Percentiles rank a stretch among this genome's conserved stretches.
Conservation (phyloP, 2,329 filamentous ascomycete genomes). For the Pseudocercospora cruenta region DNA sequence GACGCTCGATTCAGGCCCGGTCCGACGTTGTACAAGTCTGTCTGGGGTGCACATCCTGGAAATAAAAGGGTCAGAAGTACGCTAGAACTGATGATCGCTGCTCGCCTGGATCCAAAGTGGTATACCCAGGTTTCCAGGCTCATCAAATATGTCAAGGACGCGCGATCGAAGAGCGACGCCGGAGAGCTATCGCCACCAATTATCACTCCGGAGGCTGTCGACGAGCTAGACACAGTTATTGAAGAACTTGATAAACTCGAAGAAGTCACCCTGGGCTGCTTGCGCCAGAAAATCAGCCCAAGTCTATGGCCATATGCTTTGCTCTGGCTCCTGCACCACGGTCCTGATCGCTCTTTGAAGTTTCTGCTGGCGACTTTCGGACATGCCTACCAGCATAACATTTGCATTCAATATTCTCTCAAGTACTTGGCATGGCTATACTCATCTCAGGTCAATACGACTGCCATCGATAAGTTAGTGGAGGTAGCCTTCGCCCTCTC, state of each 20-base stretch:
- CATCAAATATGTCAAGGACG: background rate
- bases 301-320: slow-evolving; percentile 7
- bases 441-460: slow-evolving; percentile 33
- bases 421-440: slow-evolving; percentile 34
- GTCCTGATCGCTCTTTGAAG: slow-evolving; percentile 42
- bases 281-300: background rate
- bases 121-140: background rate
- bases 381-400: slow-evolving; percentile 41
- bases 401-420: slow-evolving; percentile 33
- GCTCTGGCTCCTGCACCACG: slow-evolving; percentile 50
- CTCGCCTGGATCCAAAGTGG: background rate
- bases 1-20: background rate
- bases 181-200: background rate
- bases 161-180: background rate
- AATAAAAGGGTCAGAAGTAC: background rate
- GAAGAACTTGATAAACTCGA: background rate
- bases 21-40: background rate
- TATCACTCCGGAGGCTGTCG: background rate
- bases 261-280: background rate
- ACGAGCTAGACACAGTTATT: background rate
- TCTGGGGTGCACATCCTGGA: background rate
- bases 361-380: slow-evolving; percentile 48
- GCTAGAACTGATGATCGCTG: background rate
- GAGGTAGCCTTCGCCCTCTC: background rate
- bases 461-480: slow-evolving; percentile 5